phyloP scores from a whole-genome alignment of 2,329 filamentous ascomycete genomes.

The Trichoderma guizhouense region DNA sequence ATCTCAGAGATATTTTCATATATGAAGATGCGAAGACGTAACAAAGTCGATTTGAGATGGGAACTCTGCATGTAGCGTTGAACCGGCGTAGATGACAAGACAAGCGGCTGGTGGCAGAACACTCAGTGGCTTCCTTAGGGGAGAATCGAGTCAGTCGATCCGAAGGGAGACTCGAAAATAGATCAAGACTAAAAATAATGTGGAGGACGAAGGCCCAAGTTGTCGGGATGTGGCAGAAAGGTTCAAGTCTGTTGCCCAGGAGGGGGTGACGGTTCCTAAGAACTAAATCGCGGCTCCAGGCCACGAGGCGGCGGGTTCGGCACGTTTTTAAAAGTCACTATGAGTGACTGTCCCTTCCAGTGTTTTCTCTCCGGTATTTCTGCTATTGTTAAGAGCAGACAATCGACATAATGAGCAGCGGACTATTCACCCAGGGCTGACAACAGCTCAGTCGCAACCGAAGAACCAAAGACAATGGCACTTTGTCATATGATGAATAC shows the following conservation, averaged over 20 bases:
- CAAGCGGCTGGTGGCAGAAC: neutral
- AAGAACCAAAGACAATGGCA: neutral
- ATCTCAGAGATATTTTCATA: neutral
- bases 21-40: neutral
- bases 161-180: neutral
- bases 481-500: neutral
- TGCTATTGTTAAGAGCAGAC: neutral
- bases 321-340: neutral
- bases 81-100: neutral
- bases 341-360: neutral
- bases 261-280: neutral
- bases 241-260: neutral
- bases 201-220: neutral
- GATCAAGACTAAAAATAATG: neutral
- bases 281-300: neutral
- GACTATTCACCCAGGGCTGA: neutral
- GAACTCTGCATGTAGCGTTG: neutral
- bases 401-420: neutral
- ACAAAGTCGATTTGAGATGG: neutral
- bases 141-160: neutral
- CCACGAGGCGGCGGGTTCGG: neutral
- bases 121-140: neutral
- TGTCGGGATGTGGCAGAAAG: conserved; percentile 9
- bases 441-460: neutral
- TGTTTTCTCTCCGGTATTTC: neutral